Conservation (phyloP, 176 grass and related monocot genomes). For the Triticum monococcum region DNA sequence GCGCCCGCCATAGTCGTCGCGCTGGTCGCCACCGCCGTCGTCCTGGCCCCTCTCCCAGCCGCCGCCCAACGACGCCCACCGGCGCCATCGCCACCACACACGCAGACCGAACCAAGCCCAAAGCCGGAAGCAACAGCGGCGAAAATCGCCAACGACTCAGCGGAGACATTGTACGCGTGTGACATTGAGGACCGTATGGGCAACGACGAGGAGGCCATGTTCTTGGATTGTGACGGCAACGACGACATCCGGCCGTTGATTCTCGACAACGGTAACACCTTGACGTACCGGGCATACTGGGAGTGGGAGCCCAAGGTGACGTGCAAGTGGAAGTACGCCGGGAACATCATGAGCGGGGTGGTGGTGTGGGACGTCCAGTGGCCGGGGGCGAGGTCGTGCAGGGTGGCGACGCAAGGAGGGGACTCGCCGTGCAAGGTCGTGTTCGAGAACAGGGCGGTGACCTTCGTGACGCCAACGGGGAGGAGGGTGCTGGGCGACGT, state of each 20-base stretch:
- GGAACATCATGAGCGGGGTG: constrained; percentile 19
- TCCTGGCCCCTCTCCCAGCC: background rate
- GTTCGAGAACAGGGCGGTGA: constrained; percentile 23
- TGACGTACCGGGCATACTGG: too few relatives aligned
- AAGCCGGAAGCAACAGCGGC: background rate
- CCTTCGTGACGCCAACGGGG: background rate
- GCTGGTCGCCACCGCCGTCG: too few relatives aligned
- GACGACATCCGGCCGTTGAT: too few relatives aligned
- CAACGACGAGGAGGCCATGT: too few relatives aligned
- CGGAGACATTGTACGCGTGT: too few relatives aligned
- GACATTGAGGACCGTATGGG: too few relatives aligned
- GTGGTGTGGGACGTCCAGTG: constrained; percentile 24
- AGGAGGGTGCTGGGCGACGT: constrained; percentile 28
- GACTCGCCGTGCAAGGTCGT: background rate
- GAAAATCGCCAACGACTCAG: too few relatives aligned
- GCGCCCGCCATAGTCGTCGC: background rate
- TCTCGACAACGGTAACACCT: too few relatives aligned
- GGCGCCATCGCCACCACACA: background rate
- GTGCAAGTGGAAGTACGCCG: background rate
- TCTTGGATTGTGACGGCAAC: too few relatives aligned
- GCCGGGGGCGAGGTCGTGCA: constrained; percentile 21
- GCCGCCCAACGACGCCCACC: background rate
- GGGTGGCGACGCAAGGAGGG: background rate
- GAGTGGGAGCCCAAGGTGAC: too few relatives aligned
- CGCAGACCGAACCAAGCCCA: too few relatives aligned